A percentile compares a stretch with the other conserved stretches of the same genome.
Evolutionary conservation across 2,329 filamentous ascomycete genomes (phyloP).

Genomic region (Coniochaeta pulveracea): DNA sequence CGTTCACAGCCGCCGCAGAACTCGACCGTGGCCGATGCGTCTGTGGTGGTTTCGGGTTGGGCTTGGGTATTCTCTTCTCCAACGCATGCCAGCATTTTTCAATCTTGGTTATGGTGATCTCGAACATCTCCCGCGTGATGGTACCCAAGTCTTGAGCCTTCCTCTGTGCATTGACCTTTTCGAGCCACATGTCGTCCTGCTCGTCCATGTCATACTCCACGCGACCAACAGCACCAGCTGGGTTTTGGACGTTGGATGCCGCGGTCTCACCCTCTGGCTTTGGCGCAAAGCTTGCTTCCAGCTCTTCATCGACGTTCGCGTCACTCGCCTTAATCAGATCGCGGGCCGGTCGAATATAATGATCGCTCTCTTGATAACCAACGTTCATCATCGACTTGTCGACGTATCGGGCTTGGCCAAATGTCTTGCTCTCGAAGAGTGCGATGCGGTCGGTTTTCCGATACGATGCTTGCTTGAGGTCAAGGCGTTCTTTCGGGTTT

Average conservation of each 20-base stretch:
- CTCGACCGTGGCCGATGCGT: conserved; percentile 88
- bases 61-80: conserved; percentile 93
- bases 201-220: conserved; percentile 99
- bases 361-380: conserved; percentile 89
- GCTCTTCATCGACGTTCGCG: conserved; percentile 46
- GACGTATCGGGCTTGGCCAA: conserved; percentile 81
- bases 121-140: conserved; percentile 88
- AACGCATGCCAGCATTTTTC: conserved; percentile 97
- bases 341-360: conserved; percentile 68
- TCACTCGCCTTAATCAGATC: conserved; percentile 57
- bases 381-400: conserved; percentile 94
- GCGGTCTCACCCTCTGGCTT: conserved; percentile 48
- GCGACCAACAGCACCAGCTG: conserved; percentile 51
- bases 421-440: conserved; percentile 72
- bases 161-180: conserved; percentile 68
- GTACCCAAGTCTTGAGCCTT: conserved; percentile 63
- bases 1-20: conserved; percentile 89
- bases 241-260: conserved; percentile 14
- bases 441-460: conserved; percentile 69
- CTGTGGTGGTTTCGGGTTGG: conserved; percentile 90
- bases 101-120: conserved; percentile 97
- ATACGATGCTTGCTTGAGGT: conserved; percentile 65
- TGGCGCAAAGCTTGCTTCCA: conserved; percentile 29
- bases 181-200: conserved; percentile 94
- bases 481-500: conserved; percentile 69